Conservation (phyloP, 2,329 filamentous ascomycete species). For the Pseudogymnoascus sp. region DNA sequence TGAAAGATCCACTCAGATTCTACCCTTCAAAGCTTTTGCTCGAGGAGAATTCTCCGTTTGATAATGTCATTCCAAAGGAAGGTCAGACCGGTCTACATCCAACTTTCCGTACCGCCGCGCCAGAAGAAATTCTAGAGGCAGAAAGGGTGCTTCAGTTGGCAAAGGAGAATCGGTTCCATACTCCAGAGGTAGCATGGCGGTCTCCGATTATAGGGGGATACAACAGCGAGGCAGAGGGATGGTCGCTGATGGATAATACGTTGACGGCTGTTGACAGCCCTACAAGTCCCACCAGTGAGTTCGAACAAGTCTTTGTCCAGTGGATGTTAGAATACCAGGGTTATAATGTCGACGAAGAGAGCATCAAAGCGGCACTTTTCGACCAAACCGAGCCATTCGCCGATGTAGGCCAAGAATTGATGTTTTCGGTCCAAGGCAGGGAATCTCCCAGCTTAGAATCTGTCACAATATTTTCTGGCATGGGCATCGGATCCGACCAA, state of each 20-base stretch:
- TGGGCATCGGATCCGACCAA: background rate
- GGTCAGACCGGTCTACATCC: background rate
- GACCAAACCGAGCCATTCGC: background rate
- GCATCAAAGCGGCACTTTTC: background rate
- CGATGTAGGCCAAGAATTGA: background rate
- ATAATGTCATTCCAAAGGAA: background rate
- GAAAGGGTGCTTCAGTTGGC: background rate
- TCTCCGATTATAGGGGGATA: background rate
- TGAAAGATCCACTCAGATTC: background rate
- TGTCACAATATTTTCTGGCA: background rate
- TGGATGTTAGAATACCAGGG: background rate
- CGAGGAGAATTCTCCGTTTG: background rate
- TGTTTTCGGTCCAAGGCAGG: background rate
- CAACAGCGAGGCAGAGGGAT: background rate
- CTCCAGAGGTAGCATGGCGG: background rate
- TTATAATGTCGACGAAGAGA: background rate
- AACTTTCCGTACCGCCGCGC: background rate
- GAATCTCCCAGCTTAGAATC: background rate
- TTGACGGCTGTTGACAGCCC: background rate
- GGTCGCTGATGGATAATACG: no score
- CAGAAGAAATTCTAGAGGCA: background rate
- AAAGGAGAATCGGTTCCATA: background rate
- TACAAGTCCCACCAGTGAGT: background rate
- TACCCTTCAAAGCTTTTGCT: background rate
- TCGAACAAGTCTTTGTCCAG: background rate